Base-by-base conservation (phyloP, 2,329 filamentous ascomycete species). In the Trichophyton simii region DNA sequence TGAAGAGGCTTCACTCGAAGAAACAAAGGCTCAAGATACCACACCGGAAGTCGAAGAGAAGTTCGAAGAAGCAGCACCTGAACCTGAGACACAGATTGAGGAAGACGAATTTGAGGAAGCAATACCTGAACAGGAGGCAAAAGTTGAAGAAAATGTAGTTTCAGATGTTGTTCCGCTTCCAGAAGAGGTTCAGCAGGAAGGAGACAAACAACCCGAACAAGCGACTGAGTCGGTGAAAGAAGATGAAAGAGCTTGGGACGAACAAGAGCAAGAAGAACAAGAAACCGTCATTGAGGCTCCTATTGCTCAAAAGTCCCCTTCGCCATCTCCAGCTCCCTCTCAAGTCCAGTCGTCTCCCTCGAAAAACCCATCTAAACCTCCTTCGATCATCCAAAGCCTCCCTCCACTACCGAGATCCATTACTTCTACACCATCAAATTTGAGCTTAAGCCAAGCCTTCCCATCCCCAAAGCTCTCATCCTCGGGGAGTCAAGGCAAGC, bases 301-400 rank as follows among this genome's bases (percentile, higher is more conserved):
- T 8, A 25, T 25, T 31, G 15, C 61, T 7, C 52, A 52, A 55
- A 60, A 54, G 38, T 15, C 18, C 3, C n/a, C 55, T 13, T 20
- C 54, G 1, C 28, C 61, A 31, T 25, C 31, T 18, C 22, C 61
- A 7, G n/a, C 54, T 34, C 38, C 38, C 41, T 34, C 58, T 44
- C 60, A 58, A 60, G 41, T 63, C 50, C 62, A 63, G 44, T 59
- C 60, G 36, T 36, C 54, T 11, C 60, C 61, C 59, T 59, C 61
- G 2, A 60, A 63, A n/a, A 28, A 25, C 15, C 58, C 58, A 3
- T 28, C 48, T 44, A 52, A 48, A 15, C n/a, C 36, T 18, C 42
- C 50, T 42, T 59, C 60, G 65, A 67, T 62, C 60, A 66, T 63
- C 60, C 63, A 67, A 62, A 68, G 59, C 25, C 63, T 64, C 54